Evolutionary conservation across 495 filamentous ascomycete species (phyloP), one percentile per base, ranked within the genome.

Genomic region (Penicillium parvum): DNA sequence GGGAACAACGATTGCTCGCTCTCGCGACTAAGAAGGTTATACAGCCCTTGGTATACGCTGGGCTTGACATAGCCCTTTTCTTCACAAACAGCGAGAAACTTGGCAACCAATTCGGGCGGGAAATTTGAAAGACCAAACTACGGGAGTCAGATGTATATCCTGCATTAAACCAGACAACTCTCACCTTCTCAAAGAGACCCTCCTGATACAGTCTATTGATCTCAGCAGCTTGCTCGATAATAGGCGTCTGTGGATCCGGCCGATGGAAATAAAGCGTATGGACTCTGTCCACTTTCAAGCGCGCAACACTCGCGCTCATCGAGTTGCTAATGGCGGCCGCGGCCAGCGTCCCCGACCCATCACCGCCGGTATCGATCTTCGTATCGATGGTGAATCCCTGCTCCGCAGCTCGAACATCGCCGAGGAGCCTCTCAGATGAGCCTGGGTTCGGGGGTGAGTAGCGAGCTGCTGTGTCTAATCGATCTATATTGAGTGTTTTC

Each of bases 1-100:
- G 77, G 76, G 22, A 81, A 60, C n/a, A 80, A 57, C 30, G 71
- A 61, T 6, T 52, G 50, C 48, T 80, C 77, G 7, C 47, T 49
- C 16, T 57, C 55, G 5, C 71, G 66, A 7, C 53, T 53, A 2
- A 72, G 32, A 0, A 65, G 43, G 44, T 66, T 74, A 48, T 73
- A 75, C 4, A 61, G 43, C 17, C 69, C 72, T 36, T 75, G 68
- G 30, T 71, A 74, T 34, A 50, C 58, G 9, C 30, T 49, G 1
- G 69, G 69, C 26, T 67, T 64, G 18, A 53, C 40, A 40, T 63
- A 73, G 25, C 56, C 54, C 9, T 65, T 59, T n/a, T 58, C 45
- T 7, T 67, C 60, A 39, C 63, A 69, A 4, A 75, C 51, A 0
- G 37, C 38, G 3, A 75, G 32, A 15, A 69, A 55, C 10, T 66